Evolutionary conservation across 352 stramenopile species (phyloP).

Genomic region (Peronospora farinosa): DNA sequence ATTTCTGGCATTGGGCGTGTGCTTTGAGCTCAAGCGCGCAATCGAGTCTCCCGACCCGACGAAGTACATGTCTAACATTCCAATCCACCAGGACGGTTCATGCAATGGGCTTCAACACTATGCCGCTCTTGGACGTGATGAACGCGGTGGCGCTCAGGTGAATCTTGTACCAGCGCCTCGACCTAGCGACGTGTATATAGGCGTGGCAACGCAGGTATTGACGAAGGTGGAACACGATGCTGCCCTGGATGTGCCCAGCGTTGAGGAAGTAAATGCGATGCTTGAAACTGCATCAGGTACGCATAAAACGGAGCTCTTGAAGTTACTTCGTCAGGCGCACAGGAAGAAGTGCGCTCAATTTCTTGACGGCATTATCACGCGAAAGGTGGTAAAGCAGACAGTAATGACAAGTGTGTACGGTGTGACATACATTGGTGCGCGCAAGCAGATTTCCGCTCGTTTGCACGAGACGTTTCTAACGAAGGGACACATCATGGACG

Average conservation of each 20-base stretch:
- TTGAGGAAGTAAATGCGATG: constrained; percentile 27
- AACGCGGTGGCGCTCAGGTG: constrained; percentile 90
- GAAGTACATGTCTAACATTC: constrained; percentile 92
- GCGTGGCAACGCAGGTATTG: constrained; percentile 85
- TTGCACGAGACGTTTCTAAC: constrained; percentile 89
- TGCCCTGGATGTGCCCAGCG: constrained; percentile 39
- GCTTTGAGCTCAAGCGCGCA: constrained; percentile 92
- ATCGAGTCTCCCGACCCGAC: constrained; percentile 91
- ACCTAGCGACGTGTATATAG: constrained; percentile 97
- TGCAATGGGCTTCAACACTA: constrained; percentile 99
- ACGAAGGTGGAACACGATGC: constrained; percentile 70
- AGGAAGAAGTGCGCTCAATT: constrained; percentile 63
- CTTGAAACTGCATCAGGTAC: constrained; percentile 3
- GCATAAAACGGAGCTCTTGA: constrained; percentile 2
- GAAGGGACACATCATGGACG: constrained; percentile 68
- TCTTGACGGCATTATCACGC: constrained; percentile 68
- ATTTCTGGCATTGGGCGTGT: constrained; percentile 96
- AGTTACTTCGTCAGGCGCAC: constrained; percentile 33
- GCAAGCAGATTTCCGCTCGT: constrained; percentile 96
- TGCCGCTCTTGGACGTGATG: constrained; percentile 94
- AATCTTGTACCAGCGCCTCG: constrained; percentile 93
- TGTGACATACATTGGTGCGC: constrained; percentile 98
- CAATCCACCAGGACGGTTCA: constrained; percentile 96
- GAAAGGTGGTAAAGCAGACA: constrained; percentile 99
- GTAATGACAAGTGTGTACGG: constrained; percentile 99